Evolutionary conservation across 2,329 filamentous ascomycete species (phyloP).

Genomic region (Trichoderma citrinoviride): DNA sequence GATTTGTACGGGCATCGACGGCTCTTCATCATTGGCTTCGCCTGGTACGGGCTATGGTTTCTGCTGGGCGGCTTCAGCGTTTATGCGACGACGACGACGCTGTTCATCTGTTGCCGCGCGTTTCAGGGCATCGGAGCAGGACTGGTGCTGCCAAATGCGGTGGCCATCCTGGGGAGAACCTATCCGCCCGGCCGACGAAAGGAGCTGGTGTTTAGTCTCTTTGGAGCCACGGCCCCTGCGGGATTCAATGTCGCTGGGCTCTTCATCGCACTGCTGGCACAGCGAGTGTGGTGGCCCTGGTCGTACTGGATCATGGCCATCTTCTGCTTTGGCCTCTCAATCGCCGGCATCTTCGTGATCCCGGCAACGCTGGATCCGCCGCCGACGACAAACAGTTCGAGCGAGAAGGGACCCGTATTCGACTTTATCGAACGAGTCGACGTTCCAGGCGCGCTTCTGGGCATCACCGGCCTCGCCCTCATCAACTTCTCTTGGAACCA

Average conservation of each 20-base stretch:
- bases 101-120: slow-evolving; percentile 48
- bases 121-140: slow-evolving; percentile 55
- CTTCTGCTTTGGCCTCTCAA: slow-evolving; percentile 30
- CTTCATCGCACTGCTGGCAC: slow-evolving; percentile 25
- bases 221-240: slow-evolving; percentile 35
- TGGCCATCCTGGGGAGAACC: slow-evolving; percentile 53
- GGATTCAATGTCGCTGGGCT: slow-evolving; percentile 34
- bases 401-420: slow-evolving; percentile 2
- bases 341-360: slow-evolving; percentile 32
- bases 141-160: slow-evolving; percentile 54
- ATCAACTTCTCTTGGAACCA: slow-evolving; percentile 65
- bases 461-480: slow-evolving; percentile 52
- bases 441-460: slow-evolving; percentile 37
- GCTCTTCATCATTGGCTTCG: slow-evolving; percentile 49
- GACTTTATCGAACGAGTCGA: slow-evolving; percentile 32
- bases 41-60: slow-evolving; percentile 50
- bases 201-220: slow-evolving; percentile 36
- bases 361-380: slow-evolving; percentile 24
- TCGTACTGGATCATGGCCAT: slow-evolving; percentile 41
- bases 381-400: neutral
- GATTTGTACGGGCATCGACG: slow-evolving; percentile 52
- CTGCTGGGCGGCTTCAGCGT: slow-evolving; percentile 40
- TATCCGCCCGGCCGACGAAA: slow-evolving; percentile 43
- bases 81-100: slow-evolving; percentile 34
- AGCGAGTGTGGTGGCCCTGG: slow-evolving; percentile 43